Base-by-base conservation (phyloP, 1,139 yeast genomes). In the Geotrichum restrictum region DNA sequence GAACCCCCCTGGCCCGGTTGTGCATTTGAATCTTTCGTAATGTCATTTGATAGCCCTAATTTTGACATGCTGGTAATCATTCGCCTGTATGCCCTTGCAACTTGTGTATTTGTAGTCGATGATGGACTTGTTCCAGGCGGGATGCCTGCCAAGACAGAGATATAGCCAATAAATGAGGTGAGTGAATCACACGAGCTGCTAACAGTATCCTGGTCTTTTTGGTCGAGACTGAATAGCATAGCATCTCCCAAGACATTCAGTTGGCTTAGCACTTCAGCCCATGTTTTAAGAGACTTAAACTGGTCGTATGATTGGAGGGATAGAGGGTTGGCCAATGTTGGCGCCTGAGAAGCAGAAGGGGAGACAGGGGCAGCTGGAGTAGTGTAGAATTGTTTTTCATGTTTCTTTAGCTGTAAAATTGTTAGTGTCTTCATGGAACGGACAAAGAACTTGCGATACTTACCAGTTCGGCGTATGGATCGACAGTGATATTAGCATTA, bases 81-180 rank as follows among this genome's bases (percentile, higher is more conserved):
- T n/a, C 59, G 53, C 29, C 66, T 56, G 51, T 58, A 64, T n/a
- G 62, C 54, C n/a, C 59, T 54, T 3, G 66, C 57, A 16, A 63
- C 50, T 8, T 58, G 62, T 8, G 58, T 49, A 33, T 57, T 53
- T 19, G 62, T 61, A 1, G 56, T 38, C n/a, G 59, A 48, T 5
- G 62, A 55, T 7, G 66, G 67, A 22, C 57, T 54, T 2, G 66
- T 57, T 10, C 67, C 66, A 7, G 64, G 63, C 2, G 67, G 67
- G 33, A 64, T 59, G 10, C 68, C 68, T 0, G 65, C 59, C 47
- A 60, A 56, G 18, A 60, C 50, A 33, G 62, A 56, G 16, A 64
- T 58, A 14, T 57, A 59, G 44, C 62, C 65, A 21, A 63, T 53
- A 13, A 59, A 53, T 24, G 60, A 53, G n/a, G 64, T 54, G 10